These are phyloP conservation scores for Zymoseptoria tritici DNA, from an alignment of 2,329 filamentous ascomycete species.

Conservation along the genomic window DNA sequence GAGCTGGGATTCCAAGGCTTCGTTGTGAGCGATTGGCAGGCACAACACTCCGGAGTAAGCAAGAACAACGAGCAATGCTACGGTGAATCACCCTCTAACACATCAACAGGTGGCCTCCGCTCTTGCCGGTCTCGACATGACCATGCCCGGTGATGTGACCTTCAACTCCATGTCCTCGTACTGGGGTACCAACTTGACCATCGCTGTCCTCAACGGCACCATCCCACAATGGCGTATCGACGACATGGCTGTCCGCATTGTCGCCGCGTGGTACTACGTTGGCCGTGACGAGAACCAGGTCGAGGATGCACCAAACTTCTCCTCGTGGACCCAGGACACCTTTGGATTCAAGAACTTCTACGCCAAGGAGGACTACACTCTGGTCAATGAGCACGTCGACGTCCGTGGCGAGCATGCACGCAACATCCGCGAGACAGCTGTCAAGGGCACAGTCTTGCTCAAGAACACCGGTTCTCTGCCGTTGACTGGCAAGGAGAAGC, in stretches of 20 bases:
- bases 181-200: conserved; percentile 70
- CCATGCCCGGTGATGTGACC: conserved; percentile 75
- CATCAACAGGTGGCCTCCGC: conserved; percentile 32
- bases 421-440: conserved; percentile 68
- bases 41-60: conserved; percentile 62
- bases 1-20: conserved; percentile 74
- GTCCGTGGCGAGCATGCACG: conserved; percentile 68
- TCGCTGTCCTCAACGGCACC: conserved; percentile 83
- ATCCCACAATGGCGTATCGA: conserved; percentile 78
- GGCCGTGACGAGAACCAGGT: conserved; percentile 46
- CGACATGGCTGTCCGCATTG: conserved; percentile 82
- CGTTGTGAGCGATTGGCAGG: conserved; percentile 62
- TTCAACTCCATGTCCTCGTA: conserved; percentile 55
- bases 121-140: conserved; percentile 60
- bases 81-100: neutral
- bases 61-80: conserved; percentile 24
- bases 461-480: conserved; percentile 78
- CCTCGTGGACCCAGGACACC: conserved; percentile 75
- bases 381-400: conserved; percentile 73
- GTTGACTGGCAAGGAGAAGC: conserved; percentile 64
- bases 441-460: conserved; percentile 76
- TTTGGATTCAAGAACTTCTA: conserved; percentile 61
- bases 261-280: conserved; percentile 59
- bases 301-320: conserved; percentile 64
- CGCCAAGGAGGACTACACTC: conserved; percentile 53